Evolutionary conservation across 2,329 filamentous ascomycete species (phyloP), one percentile per base, ranked within the genome.

Genomic region (Aspergillus sp.): DNA sequence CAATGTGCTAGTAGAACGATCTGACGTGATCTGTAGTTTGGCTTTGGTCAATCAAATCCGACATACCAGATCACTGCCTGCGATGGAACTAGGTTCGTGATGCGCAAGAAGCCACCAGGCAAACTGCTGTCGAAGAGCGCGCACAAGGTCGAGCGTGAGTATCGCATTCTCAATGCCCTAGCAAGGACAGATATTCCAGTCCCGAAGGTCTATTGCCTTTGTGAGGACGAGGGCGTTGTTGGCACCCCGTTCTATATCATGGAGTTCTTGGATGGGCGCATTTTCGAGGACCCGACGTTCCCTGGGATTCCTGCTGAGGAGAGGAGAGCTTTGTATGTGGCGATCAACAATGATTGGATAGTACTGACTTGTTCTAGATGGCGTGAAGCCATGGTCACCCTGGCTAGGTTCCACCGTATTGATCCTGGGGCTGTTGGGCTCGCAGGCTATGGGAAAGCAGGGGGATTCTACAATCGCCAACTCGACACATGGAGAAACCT

Each of bases 41-140:
- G 93, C 68, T 98, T 96, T 73, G 95, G 95, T 59, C 95, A 98
- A 78, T 96, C 91, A 58, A 99, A 98, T 73, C 95, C 95, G 45
- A 99, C 95, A 2, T 99, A 98, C 78, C 91, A 93, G 70, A 82
- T 98, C 70, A 96, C 87, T 15, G 87, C 87, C 52, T 81, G 86
- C 64, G 82, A 86, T 71, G 86, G 87, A 51, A 75, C 80, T 65
- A 86, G 87, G 71, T 96, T 88, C 77, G 95, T 99, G 35, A 84
- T 98, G 80, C 91, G 95, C 73, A 98, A 99, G 84, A 98, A 98
- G 79, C 95, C 95, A 1, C 93, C 95, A n/a, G 95, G 95, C 63
- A 87, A 89, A 78, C 87, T 99, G 40, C 83, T 98, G 50, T 96
- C 91, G 68, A 91, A 92, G 79, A 93, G 93, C 2, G 95, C 95